Evolutionary conservation across 1,284 basidiomycete genomes (phyloP).

Genomic region (Trametes hirsuta): DNA sequence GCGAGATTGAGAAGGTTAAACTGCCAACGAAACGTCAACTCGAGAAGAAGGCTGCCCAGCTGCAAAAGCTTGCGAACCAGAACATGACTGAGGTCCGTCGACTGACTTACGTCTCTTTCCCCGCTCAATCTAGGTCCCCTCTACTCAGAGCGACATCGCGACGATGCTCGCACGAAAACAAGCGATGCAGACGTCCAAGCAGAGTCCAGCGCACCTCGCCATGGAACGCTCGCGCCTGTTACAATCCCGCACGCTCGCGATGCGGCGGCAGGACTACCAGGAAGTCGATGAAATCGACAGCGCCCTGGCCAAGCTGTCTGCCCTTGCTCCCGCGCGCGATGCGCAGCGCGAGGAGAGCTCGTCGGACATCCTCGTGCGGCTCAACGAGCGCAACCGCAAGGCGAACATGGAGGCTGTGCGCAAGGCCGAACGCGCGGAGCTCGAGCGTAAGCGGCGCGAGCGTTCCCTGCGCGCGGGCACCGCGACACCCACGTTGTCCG

Average conservation of each 20-base stretch:
- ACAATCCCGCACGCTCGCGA: slow-evolving; percentile 71
- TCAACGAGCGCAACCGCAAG: slow-evolving; percentile 88
- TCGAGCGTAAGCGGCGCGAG: slow-evolving; percentile 66
- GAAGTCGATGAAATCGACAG: slow-evolving; percentile 65
- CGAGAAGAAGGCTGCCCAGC: slow-evolving; percentile 65
- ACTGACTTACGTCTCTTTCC: slow-evolving; percentile 3
- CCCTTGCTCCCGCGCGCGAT: slow-evolving; percentile 30
- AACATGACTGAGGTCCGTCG: slow-evolving; percentile 74
- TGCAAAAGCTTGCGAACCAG: slow-evolving; percentile 60
- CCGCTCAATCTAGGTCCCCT: not conserved
- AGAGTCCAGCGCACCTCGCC: slow-evolving; percentile 44
- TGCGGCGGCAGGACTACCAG: slow-evolving; percentile 65
- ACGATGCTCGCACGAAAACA: slow-evolving; percentile 74
- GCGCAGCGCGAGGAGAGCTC: slow-evolving; percentile 38
- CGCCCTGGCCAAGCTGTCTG: slow-evolving; percentile 59
- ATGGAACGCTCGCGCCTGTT: slow-evolving; percentile 65
- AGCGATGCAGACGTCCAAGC: slow-evolving; percentile 50
- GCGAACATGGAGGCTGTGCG: slow-evolving; percentile 81
- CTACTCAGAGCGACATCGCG: slow-evolving; percentile 62
- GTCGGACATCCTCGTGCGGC: slow-evolving; percentile 66
- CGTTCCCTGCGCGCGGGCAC: slow-evolving; percentile 58
- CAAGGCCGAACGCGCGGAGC: slow-evolving; percentile 71
- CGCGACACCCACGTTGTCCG: slow-evolving; percentile 42
- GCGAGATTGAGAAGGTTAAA: slow-evolving; percentile 58
- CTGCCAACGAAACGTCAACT: slow-evolving; percentile 68